These are phyloP conservation scores for Erythrobasidium hasegawianum DNA, from an alignment of 1,284 basidiomycete genomes.

Conservation along the genomic window DNA sequence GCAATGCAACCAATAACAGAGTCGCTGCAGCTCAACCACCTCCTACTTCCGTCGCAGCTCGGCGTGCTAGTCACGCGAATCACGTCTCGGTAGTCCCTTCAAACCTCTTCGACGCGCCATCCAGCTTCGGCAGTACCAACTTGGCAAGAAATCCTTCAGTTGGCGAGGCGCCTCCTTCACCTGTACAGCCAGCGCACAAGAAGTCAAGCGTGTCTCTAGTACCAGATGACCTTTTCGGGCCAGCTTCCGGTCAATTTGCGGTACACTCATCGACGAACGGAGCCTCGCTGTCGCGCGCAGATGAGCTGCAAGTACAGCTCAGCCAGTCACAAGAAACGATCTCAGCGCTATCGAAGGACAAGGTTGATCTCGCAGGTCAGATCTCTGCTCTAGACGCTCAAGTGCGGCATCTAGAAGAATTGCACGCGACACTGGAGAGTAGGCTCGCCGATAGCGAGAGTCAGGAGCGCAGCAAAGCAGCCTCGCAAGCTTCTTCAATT, in stretches of 20 bases:
- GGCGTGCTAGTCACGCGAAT: slow-evolving; percentile 4
- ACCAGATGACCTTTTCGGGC: slow-evolving; percentile 37
- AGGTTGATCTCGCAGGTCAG: slow-evolving; percentile 18
- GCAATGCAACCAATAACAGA: too few species aligned
- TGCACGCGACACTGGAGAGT: slow-evolving; percentile 11
- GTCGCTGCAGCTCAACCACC: slow-evolving; percentile 10
- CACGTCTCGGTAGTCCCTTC: slow-evolving; percentile 30
- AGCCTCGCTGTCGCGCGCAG: slow-evolving; percentile 30
- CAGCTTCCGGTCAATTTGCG: too few species aligned
- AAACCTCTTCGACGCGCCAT: slow-evolving; percentile 23
- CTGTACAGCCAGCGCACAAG: background rate
- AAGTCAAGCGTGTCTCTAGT: slow-evolving; percentile 23
- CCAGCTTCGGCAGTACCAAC: too few species aligned
- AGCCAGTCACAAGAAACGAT: slow-evolving; percentile 34
- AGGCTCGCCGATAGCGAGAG: slow-evolving; percentile 12
- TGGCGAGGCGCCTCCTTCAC: too few species aligned
- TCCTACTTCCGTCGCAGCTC: too few species aligned
- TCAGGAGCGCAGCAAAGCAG: slow-evolving; percentile 5
- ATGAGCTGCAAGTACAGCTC: slow-evolving; percentile 10
- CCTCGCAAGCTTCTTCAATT: slow-evolving; percentile 1
- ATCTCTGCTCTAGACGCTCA: slow-evolving; percentile 34
- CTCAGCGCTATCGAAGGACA: slow-evolving; percentile 36
- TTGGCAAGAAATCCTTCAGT: too few species aligned
- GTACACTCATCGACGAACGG: too few species aligned
- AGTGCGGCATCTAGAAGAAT: slow-evolving; percentile 30